These are phyloP conservation scores for Fusarium sp. DNA, from an alignment of 2,329 filamentous ascomycete genomes.

Conservation along the genomic window DNA sequence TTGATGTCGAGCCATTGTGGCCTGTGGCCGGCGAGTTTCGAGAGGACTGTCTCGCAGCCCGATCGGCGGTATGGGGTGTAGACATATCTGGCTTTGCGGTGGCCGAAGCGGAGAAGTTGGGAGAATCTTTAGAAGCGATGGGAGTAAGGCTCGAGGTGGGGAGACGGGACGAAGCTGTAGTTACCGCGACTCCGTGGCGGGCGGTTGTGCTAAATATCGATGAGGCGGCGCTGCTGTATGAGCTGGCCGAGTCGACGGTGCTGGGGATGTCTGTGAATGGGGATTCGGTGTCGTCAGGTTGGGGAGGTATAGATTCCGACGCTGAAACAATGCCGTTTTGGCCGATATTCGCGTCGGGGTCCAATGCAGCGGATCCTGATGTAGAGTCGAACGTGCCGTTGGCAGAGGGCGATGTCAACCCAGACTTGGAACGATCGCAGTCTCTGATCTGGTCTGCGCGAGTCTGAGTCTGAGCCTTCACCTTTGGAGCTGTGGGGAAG, in stretches of 20 bases:
- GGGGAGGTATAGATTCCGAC: conserved; percentile 48
- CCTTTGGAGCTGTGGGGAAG: conserved; percentile 82
- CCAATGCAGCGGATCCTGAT: conserved; percentile 42
- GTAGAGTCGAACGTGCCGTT: conserved; percentile 43
- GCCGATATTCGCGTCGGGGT: conserved; percentile 45
- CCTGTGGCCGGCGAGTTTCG: conserved; percentile 49
- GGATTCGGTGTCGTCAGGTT: conserved; percentile 69
- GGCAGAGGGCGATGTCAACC: conserved; percentile 31
- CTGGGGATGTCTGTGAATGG: conserved; percentile 75
- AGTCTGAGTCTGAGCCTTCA: conserved; percentile 61
- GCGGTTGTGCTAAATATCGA: conserved; percentile 74
- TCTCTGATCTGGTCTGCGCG: conserved; percentile 52
- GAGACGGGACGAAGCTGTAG: conserved; percentile 57
- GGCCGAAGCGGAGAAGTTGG: conserved; percentile 62
- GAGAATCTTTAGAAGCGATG: conserved; percentile 66
- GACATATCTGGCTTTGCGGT: conserved; percentile 68
- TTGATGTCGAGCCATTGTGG: conserved; percentile 53
- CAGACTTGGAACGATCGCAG: conserved; percentile 50
- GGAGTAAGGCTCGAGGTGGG: conserved; percentile 63
- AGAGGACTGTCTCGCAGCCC: conserved; percentile 47
- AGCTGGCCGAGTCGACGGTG: conserved; percentile 79
- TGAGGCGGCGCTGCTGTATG: conserved; percentile 76
- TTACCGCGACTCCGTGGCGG: conserved; percentile 56
- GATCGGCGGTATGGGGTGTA: conserved; percentile 63
- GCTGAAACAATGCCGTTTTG: conserved; percentile 37